Conservation (phyloP, 1,284 basidiomycete genomes). For the Austroboletus novae-zelandiae region DNA sequence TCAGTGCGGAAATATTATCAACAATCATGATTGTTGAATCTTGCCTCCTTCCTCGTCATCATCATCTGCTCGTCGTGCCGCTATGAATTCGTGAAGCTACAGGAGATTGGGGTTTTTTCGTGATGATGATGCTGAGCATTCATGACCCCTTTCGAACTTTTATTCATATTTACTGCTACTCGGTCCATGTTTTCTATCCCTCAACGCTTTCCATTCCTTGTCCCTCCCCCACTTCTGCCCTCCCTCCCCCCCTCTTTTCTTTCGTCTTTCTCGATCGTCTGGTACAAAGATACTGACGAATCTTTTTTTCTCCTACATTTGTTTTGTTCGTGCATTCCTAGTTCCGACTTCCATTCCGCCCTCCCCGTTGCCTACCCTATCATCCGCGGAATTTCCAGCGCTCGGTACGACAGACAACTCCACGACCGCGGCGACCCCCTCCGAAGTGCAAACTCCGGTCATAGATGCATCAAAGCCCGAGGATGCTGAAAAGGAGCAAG, state of each 20-base stretch:
- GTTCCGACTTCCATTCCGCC: constrained; percentile 46
- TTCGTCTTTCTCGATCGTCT: constrained; percentile 39
- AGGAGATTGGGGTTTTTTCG: constrained; percentile 22
- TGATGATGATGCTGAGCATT: constrained; percentile 23
- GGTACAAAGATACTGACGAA: constrained; percentile 49
- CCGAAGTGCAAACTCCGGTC: constrained; percentile 30
- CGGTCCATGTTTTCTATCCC: background rate
- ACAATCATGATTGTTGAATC: constrained; percentile 51
- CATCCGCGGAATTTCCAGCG: constrained; percentile 72
- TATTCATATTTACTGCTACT: constrained; percentile 2
- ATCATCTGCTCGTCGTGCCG: constrained; percentile 21
- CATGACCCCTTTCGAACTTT: constrained; percentile 14
- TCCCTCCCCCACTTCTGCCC: constrained; percentile 21
- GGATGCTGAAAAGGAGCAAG: constrained; percentile 41
- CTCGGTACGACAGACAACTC: constrained; percentile 34
- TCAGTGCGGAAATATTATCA: constrained; percentile 76
- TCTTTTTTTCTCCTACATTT: constrained; percentile 37
- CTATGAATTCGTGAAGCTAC: constrained; percentile 29
- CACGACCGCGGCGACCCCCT: constrained; percentile 14
- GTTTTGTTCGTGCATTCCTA: constrained; percentile 27
- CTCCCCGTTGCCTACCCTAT: constrained; percentile 54
- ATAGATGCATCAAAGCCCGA: constrained; percentile 32
- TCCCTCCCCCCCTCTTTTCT: constrained; percentile 37
- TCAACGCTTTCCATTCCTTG: constrained; percentile 11
- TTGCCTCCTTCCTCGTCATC: constrained; percentile 11